Evolutionary conservation across 2,329 filamentous ascomycete genomes (phyloP).

Genomic region (Fusarium albosuccineum): DNA sequence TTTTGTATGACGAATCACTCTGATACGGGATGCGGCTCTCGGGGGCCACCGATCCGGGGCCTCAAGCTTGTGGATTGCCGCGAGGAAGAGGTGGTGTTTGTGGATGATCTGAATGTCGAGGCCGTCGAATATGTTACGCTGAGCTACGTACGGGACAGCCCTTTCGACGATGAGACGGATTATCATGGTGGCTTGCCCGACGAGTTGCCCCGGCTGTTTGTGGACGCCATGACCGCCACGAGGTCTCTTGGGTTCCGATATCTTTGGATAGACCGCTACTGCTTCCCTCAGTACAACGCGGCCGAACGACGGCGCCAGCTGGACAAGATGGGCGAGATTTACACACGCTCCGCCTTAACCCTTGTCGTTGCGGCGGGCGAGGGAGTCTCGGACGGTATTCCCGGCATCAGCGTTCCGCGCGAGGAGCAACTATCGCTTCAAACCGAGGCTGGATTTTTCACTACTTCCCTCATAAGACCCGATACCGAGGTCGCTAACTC

Average conservation of each 20-base stretch:
- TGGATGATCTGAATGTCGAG: conserved; percentile 43
- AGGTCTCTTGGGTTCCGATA: conserved; percentile 52
- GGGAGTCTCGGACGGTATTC: conserved; percentile 49
- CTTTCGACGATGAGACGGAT: conserved; percentile 34
- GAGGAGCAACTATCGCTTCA: conserved; percentile 53
- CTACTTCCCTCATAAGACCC: conserved; percentile 52
- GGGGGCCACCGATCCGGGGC: conserved; percentile 40
- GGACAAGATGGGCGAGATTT: conserved; percentile 52
- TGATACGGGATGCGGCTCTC: conserved; percentile 38
- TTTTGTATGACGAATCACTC: conserved; percentile 51
- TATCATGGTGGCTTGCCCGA: conserved; percentile 41
- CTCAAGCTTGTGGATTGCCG: conserved; percentile 52
- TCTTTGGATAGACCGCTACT: conserved; percentile 55
- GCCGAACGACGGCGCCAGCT: conserved; percentile 47
- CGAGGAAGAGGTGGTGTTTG: conserved; percentile 47
- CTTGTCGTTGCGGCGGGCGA: conserved; percentile 53
- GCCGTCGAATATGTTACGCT: conserved; percentile 50
- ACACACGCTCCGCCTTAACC: conserved; percentile 50
- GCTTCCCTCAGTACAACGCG: conserved; percentile 48
- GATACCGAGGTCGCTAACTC: conserved; percentile 53
- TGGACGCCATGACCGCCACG: conserved; percentile 52
- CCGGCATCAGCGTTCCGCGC: conserved; percentile 51
- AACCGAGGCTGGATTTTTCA: conserved; percentile 51
- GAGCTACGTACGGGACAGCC: conserved; percentile 52
- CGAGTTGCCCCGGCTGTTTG: conserved; percentile 47